These are phyloP conservation scores for Camelina neglecta DNA, from an alignment of 345 rosid genomes.

Conservation along the genomic window DNA sequence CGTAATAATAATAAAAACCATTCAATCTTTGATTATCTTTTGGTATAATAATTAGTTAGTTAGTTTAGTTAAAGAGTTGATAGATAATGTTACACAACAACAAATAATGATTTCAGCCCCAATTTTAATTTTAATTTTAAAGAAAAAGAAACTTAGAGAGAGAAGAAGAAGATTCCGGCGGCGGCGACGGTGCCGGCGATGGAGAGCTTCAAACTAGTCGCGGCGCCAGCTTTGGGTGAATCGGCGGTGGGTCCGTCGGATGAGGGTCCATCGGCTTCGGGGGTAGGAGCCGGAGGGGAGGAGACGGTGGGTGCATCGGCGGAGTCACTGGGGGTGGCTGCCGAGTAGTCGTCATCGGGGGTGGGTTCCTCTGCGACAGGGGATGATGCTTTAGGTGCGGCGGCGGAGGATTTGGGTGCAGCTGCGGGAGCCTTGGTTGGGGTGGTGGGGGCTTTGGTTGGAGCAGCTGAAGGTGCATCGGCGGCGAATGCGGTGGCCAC, in stretches of 20 bases:
- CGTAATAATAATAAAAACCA: too few species aligned
- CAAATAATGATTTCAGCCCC: slow-evolving; percentile 6
- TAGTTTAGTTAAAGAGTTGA: slow-evolving; percentile 1
- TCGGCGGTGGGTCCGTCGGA: slow-evolving; percentile 38
- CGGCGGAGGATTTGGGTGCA: slow-evolving; percentile 29
- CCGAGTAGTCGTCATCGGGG: slow-evolving; percentile 38
- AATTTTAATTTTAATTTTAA: background rate
- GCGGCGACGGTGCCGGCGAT: slow-evolving; percentile 39
- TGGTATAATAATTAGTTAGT: background rate
- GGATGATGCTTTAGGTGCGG: slow-evolving; percentile 39
- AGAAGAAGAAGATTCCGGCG: slow-evolving; percentile 38
- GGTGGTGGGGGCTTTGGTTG: slow-evolving; percentile 33
- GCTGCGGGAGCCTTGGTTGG: slow-evolving; percentile 30
- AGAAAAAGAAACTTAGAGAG: slow-evolving; percentile 24
- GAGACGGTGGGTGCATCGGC: slow-evolving; percentile 35
- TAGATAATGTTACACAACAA: slow-evolving; percentile 14
- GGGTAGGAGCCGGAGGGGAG: slow-evolving; percentile 43
- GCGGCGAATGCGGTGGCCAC: slow-evolving; percentile 43
- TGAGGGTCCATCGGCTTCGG: slow-evolving; percentile 33
- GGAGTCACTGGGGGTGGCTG: slow-evolving; percentile 32
- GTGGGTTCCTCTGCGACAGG: slow-evolving; percentile 42
- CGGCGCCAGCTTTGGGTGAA: slow-evolving; percentile 32
- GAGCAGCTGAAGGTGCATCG: slow-evolving; percentile 41
- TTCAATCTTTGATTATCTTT: too few species aligned
- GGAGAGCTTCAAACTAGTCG: slow-evolving; percentile 31